Percentiles rank a stretch among this genome's conserved stretches.
Conservation (phyloP, 768 basidiomycete species). For the Boletus sensibilis region DNA sequence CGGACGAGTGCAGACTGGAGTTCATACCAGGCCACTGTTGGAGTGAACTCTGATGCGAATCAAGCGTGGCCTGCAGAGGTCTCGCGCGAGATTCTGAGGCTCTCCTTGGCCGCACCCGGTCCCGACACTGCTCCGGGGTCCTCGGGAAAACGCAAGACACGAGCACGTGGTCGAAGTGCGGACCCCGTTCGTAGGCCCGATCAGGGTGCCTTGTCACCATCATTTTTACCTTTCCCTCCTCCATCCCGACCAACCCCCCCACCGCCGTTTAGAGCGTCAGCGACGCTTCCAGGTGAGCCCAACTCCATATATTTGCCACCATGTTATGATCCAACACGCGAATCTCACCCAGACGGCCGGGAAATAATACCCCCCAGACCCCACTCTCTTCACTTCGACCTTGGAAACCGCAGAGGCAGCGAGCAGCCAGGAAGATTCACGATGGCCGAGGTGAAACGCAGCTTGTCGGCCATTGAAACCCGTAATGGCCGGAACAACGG, state of each 20-base stretch:
- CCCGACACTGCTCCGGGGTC: conserved; percentile 26
- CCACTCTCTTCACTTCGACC: conserved; percentile 25
- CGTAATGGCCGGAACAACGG: conserved; percentile 13
- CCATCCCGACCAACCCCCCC: conserved; percentile 24
- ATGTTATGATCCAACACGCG: neutral
- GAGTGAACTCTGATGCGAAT: conserved; percentile 29
- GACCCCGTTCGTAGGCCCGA: conserved; percentile 18
- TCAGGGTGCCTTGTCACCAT: conserved; percentile 19
- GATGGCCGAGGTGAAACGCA: conserved; percentile 28
- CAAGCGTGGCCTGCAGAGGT: conserved; percentile 59
- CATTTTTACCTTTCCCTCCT: conserved; percentile 34
- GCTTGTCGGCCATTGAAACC: conserved; percentile 24
- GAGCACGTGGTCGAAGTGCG: conserved; percentile 21
- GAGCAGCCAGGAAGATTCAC: conserved; percentile 1
- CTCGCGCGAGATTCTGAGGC: conserved; percentile 51
- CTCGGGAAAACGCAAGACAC: conserved; percentile 4
- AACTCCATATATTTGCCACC: neutral
- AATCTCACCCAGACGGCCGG: conserved; percentile 14
- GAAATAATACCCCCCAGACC: conserved; percentile 12
- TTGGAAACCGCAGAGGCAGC: conserved; percentile 16
- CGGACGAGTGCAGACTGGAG: conserved; percentile 60
- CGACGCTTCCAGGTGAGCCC: conserved; percentile 26
- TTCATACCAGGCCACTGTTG: conserved; percentile 44
- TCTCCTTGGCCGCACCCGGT: conserved; percentile 37
- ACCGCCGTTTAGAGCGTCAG: conserved; percentile 21